phyloP scores from a whole-genome alignment of 805 yeast species.

The Sugiyamaella smithiae region DNA sequence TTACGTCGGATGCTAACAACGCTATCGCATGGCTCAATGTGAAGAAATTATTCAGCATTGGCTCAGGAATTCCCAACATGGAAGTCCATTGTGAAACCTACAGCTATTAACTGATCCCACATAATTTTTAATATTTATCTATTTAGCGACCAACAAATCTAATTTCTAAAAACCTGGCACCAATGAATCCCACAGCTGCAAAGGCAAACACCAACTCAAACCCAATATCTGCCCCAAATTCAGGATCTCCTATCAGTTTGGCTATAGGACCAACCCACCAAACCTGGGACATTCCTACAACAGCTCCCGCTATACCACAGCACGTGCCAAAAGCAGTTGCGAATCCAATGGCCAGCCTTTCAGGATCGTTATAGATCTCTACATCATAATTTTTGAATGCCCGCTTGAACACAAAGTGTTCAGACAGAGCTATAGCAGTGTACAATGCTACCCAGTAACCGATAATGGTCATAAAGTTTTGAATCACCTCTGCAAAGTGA shows the following conservation, averaged over 20 bases:
- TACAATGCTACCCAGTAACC: conserved; percentile 90
- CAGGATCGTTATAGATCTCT: conserved; percentile 55
- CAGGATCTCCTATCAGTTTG: conserved; percentile 50
- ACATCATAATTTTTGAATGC: conserved; percentile 62
- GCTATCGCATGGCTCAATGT: not conserved
- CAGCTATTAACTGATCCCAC: not conserved
- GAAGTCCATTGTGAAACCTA: not conserved
- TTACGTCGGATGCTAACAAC: not conserved
- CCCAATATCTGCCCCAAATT: conserved; percentile 79
- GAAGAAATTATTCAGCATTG: not conserved
- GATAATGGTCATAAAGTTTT: conserved; percentile 85
- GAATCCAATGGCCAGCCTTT: conserved; percentile 64
- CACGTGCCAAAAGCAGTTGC: conserved; percentile 82
- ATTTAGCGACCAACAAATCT: conserved; percentile 48
- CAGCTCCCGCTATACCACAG: conserved; percentile 83
- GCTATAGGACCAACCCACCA: conserved; percentile 80
- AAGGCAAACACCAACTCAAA: conserved; percentile 72
- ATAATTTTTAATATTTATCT: not conserved
- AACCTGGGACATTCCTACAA: conserved; percentile 79
- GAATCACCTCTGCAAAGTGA: conserved; percentile 67
- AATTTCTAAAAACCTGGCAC: conserved; percentile 61
- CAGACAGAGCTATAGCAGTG: conserved; percentile 67
- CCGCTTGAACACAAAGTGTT: conserved; percentile 75
- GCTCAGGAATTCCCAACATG: not conserved
- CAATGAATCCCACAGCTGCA: conserved; percentile 58